These are phyloP conservation scores for Thalassiosira allenii DNA, from an alignment of 352 stramenopile species.

Conservation along the genomic window DNA sequence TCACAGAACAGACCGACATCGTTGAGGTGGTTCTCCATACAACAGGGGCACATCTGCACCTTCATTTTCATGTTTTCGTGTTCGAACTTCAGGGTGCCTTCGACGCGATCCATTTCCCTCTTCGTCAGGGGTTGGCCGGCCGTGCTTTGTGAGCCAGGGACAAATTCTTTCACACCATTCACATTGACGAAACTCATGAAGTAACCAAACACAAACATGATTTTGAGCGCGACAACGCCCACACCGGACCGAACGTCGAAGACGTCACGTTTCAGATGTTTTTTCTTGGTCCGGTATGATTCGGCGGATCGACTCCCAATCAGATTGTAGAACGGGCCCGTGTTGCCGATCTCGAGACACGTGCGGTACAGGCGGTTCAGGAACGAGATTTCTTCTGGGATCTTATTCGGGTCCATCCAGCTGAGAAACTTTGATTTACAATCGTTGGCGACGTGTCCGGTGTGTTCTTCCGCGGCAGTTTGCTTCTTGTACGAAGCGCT, in stretches of 20 bases:
- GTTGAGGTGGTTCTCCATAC: not conserved
- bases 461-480: too few relatives aligned
- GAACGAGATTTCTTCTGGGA: not conserved
- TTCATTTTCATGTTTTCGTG: not conserved
- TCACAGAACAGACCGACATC: too few relatives aligned
- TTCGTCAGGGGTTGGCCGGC: too few relatives aligned
- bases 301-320: not conserved
- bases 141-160: not conserved
- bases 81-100: not conserved
- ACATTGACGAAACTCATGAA: too few relatives aligned
- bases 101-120: not conserved
- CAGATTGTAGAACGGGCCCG: not conserved
- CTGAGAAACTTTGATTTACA: not conserved
- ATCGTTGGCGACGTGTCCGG: not conserved
- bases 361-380: not conserved
- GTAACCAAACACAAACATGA: too few relatives aligned
- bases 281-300: not conserved
- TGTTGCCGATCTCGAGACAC: not conserved
- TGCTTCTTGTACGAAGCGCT: too few relatives aligned
- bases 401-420: not conserved
- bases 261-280: not conserved
- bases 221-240: too few relatives aligned
- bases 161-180: not conserved
- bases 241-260: too few relatives aligned
- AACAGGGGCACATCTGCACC: not conserved